Base-by-base conservation (phyloP, 75 land plant species). In the Gnetum montanum region DNA sequence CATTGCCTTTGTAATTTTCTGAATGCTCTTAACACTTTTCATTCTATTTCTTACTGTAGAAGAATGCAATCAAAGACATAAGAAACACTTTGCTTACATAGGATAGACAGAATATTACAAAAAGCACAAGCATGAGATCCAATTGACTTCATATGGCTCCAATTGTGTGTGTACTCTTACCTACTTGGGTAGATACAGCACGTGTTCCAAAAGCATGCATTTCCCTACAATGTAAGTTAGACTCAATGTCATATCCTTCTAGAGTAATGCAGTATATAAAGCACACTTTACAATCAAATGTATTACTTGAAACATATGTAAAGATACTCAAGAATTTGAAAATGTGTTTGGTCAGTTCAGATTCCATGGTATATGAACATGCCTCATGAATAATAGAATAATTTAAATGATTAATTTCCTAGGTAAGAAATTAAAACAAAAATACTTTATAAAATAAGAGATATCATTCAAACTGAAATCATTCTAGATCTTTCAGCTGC, bases 1-100 rank as follows among this genome's bases (percentile, higher is more conserved):
- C 99, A 95, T 95, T 19, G 99, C 99, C 86, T 90, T 90, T 15
- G 99, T 95, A 57, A 95, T 95, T 71, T 95, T 95, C 70, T 95
- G 97, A 40, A 93, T 93, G 49, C 81, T 93, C 73, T 77, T 81
- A n/a, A 93, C 80, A 82, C 90, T 84, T 74, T 84, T 95, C 97
- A 95, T 90, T 49, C 99, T 68, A 40, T 76, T 87, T 49, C 97
- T 65, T 48, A 90, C 89, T 86, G 78, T 64, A 78, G 19, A 8
- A 23, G 34, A 34, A 18, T 33, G 8, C 30, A 23, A 41, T 23
- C 29, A 49, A 40, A 8, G 4, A 29, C 6, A 26, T 15, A 24
- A 4, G 26, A 62, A 34, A 31, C 24, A 16, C 1, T 16, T 15
- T 35, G 36, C 6, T 31, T 22, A 35, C 31, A 37, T 8, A 54